Evolutionary conservation across 208 protist species (phyloP), one percentile per base, ranked within the genome.

Genomic region (Leishmania guyanensis): DNA sequence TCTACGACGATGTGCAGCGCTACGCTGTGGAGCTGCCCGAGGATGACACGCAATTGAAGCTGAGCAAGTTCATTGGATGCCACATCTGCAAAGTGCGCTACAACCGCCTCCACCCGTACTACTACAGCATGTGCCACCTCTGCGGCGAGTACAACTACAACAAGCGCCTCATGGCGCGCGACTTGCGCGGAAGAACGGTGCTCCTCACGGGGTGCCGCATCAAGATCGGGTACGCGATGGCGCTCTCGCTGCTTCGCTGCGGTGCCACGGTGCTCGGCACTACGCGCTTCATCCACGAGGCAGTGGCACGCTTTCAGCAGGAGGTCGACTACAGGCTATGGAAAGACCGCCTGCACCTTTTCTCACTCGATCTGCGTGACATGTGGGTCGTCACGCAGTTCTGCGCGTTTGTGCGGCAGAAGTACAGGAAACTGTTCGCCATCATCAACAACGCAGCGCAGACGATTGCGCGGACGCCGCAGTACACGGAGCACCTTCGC

Each of bases 381-480:
- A 84, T 99, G 89, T 94, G 93, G 81, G 72, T 97, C 26, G 92
- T 99, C 50, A 98, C 98, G 78, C 95, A 94, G 82, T 98, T 99
- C 84, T 98, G 93, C 82, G 91, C 86, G n/a, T 95, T 97, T 86
- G 82, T 96, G 60, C 85, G 65, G 54, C 86, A 90, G 48, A 66
- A 84, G 5, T 97, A 91, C 83, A 71, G 77, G 12, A 93, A 95
- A 73, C 82, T 98, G 26, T 98, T 98, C 82, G 95, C 97, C 62
- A 95, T 99, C 72, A 95, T 99, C 83, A 99, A 99, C 94, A 99
- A 99, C 84, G 99, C 99, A 0, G 97, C 97, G n/a, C 98, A 99
- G 90, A 99, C 98, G 16, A 97, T 99, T 43, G 89, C 97, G 10
- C 91, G 97, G 29, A 98, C 98, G 39, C 89, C 97, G 58, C 82